Evolutionary conservation across 768 basidiomycete species (phyloP), one percentile per base, ranked within the genome.

Genomic region (Neoboletus brunneissimus): DNA sequence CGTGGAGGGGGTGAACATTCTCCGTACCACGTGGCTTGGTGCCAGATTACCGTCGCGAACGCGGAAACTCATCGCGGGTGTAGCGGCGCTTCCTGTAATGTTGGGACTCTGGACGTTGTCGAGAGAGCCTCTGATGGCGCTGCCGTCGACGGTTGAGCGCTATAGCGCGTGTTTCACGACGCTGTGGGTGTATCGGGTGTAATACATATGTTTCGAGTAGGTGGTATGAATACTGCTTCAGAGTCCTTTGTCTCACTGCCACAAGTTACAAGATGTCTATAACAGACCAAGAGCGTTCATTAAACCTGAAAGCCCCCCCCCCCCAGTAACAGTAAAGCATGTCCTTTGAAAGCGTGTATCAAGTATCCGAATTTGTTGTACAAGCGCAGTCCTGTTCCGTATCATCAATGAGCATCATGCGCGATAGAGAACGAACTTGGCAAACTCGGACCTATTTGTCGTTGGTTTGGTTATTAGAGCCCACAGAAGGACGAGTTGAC

Each of bases 111-210:
- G 29, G 29, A 29, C 29, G 29, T 29, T 29, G 29, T 29, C 29
- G 29, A 29, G 29, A 29, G 29, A 29, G 29, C 29, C 29, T 29
- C 8, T 29, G 29, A 29, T 29, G 29, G 29, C 29, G 27, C 27
- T 29, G 27, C 6, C 27, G 27, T 29, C 25, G 2, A 76, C 79
- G 20, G 73, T 75, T 5, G 72, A 71, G 31, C 77, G 86, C 20
- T 85, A 83, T 59, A 69, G 73, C 52, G 81, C 81, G 29, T 79
- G 79, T 13, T 83, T 83, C 61, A 62, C 64, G 9, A 61, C 67
- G 20, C 78, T 75, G 3, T 75, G 76, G 58, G 64, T 82, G 10
- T 87, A 83, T 67, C 75, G 77, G 49, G 45, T 77, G 16, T 81
- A 65, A 66, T 78, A 5, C 11, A 31, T 13, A 4, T 15, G 10